A percentile compares a stretch with the other conserved stretches of the same genome.
phyloP scores from a whole-genome alignment of 371 early-diverging fungal species.

The Homolaphlyctis polyrhiza region DNA sequence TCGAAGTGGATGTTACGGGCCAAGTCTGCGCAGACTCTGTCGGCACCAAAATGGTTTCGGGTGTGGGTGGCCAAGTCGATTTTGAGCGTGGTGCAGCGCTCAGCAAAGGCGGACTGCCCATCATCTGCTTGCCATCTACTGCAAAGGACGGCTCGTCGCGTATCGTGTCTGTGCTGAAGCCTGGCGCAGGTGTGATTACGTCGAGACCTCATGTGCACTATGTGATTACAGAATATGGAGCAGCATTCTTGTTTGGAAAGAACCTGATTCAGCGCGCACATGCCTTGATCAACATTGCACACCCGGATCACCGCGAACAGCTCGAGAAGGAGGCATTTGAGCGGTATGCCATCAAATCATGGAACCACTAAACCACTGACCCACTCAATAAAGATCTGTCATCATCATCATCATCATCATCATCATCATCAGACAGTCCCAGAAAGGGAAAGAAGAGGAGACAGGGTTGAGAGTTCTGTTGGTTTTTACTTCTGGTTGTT shows the following conservation, averaged over 20 bases:
- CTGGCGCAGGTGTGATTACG: constrained; percentile 41
- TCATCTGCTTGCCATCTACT: constrained; percentile 39
- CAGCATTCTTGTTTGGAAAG: constrained; percentile 39
- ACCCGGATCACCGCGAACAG: constrained; percentile 36
- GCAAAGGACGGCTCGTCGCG: constrained; percentile 25
- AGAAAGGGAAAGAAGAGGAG: no score
- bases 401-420: neutral
- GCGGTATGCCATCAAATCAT: constrained; percentile 22
- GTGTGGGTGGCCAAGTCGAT: constrained; percentile 49
- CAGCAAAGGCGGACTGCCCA: constrained; percentile 37
- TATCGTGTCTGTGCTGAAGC: constrained; percentile 31
- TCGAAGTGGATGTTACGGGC: constrained; percentile 49
- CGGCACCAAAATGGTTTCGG: constrained; percentile 34
- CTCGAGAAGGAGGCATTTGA: constrained; percentile 36
- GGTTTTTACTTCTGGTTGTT: no score
- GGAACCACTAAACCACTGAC: constrained; percentile 4
- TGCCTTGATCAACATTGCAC: constrained; percentile 42
- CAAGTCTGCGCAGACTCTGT: constrained; percentile 47
- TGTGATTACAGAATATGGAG: constrained; percentile 44
- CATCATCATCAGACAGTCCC: neutral
- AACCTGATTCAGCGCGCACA: constrained; percentile 37
- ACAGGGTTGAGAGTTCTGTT: no score
- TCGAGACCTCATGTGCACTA: constrained; percentile 37
- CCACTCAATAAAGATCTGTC: neutral
- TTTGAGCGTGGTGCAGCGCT: constrained; percentile 49